These are phyloP conservation scores for Fusarium sp. DNA, from an alignment of 2,329 filamentous ascomycete species.

Conservation along the genomic window DNA sequence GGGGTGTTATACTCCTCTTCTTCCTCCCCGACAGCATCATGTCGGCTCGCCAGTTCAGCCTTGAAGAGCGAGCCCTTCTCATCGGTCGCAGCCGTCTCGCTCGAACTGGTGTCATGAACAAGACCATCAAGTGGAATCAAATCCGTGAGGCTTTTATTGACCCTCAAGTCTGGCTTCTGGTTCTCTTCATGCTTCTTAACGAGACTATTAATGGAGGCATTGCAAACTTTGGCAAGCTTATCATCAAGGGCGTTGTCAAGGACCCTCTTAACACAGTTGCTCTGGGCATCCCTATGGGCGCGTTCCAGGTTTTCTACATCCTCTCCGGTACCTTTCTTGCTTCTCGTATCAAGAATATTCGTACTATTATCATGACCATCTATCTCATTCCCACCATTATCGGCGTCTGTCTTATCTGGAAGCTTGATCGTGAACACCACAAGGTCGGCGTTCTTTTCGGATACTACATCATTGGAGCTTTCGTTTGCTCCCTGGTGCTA, in stretches of 20 bases:
- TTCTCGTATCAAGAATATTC: slow-evolving; percentile 60
- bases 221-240: slow-evolving; percentile 66
- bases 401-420: slow-evolving; percentile 63
- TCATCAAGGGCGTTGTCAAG: slow-evolving; percentile 62
- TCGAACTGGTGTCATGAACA: slow-evolving; percentile 61
- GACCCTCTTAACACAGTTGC: slow-evolving; percentile 58
- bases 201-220: slow-evolving; percentile 66
- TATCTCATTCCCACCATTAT: slow-evolving; percentile 65
- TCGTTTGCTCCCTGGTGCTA: slow-evolving; percentile 65
- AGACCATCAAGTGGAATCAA: slow-evolving; percentile 62
- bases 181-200: slow-evolving; percentile 68
- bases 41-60: slow-evolving; percentile 46
- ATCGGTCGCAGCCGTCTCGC: slow-evolving; percentile 72
- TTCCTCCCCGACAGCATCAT: slow-evolving; percentile 63
- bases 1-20: slow-evolving; percentile 59
- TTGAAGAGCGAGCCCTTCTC: slow-evolving; percentile 57
- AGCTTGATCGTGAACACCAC: slow-evolving; percentile 55
- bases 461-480: slow-evolving; percentile 64
- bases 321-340: slow-evolving; percentile 65
- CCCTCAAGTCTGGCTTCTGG: slow-evolving; percentile 65
- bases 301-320: slow-evolving; percentile 65
- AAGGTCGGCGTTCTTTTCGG: slow-evolving; percentile 63
- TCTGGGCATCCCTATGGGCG: slow-evolving; percentile 66
- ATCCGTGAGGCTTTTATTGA: slow-evolving; percentile 64
- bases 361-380: slow-evolving; percentile 64